Conservation (phyloP, 2,329 filamentous ascomycete genomes). For the Colletotrichum sp. region DNA sequence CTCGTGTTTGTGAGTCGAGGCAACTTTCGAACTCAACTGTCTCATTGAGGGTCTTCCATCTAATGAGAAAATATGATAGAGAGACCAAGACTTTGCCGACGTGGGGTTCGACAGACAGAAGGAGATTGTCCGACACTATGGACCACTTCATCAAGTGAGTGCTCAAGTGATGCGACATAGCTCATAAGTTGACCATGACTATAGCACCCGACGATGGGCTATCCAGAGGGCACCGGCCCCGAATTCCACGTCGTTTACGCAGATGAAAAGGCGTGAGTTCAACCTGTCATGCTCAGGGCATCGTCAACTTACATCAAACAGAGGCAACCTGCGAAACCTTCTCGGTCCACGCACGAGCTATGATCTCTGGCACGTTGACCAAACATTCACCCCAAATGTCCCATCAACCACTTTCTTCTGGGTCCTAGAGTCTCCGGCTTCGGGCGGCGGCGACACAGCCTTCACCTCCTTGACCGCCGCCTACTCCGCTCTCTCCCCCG, state of each 20-base stretch:
- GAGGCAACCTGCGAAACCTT: conserved; percentile 31
- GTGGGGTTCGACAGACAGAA: conserved; percentile 33
- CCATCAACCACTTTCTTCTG: conserved; percentile 37
- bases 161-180: background rate
- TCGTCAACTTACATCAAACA: background rate
- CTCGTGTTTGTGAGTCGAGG: conserved; percentile 30
- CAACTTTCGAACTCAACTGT: background rate
- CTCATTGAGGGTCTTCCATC: background rate
- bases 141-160: conserved; percentile 29
- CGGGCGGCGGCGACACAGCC: conserved; percentile 31
- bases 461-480: conserved; percentile 34
- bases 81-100: conserved; percentile 37
- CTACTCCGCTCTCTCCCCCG: conserved; percentile 31
- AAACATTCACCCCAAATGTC: conserved; percentile 35
- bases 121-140: conserved; percentile 34
- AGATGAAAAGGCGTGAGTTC: conserved; percentile 30
- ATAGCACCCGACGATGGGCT: conserved; percentile 35
- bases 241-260: conserved; percentile 38
- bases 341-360: conserved; percentile 30
- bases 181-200: background rate
- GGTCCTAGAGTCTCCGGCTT: conserved; percentile 31
- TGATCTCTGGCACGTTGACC: conserved; percentile 37
- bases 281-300: background rate
- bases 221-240: conserved; percentile 32
- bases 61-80: conserved; percentile 1